Percentiles rank a stretch among this genome's conserved stretches.
phyloP scores from a whole-genome alignment of 2,329 filamentous ascomycete genomes.

The Monosporascus sp. region DNA sequence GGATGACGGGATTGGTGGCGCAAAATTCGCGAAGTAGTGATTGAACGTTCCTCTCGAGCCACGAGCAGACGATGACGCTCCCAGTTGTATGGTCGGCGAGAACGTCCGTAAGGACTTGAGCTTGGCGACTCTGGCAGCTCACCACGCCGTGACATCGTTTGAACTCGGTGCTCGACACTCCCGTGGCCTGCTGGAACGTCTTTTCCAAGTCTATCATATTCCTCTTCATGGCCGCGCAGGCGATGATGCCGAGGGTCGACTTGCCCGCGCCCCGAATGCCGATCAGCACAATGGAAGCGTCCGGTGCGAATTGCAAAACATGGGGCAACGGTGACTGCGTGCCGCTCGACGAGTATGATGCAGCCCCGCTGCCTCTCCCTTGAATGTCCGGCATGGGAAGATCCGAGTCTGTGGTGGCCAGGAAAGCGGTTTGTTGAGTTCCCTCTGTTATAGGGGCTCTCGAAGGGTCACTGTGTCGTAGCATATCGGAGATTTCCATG shows the following conservation, averaged over 20 bases:
- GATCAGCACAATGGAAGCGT: slow-evolving; percentile 68
- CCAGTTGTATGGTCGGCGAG: slow-evolving; percentile 54
- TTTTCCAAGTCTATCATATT: slow-evolving; percentile 65
- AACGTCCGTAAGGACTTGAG: slow-evolving; percentile 54
- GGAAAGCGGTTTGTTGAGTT: slow-evolving; percentile 1
- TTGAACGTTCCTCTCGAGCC: slow-evolving; percentile 61
- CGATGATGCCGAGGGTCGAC: slow-evolving; percentile 70
- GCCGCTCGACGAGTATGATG: slow-evolving; percentile 7
- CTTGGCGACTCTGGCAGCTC: slow-evolving; percentile 60
- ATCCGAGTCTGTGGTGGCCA: slow-evolving; percentile 12
- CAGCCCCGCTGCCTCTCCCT: neutral
- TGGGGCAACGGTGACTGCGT: slow-evolving; percentile 19
- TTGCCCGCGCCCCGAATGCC: slow-evolving; percentile 72
- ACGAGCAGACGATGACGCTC: slow-evolving; percentile 67
- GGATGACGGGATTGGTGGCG: slow-evolving; percentile 63
- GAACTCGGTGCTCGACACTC: slow-evolving; percentile 57
- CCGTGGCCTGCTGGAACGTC: slow-evolving; percentile 60
- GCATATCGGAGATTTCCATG: too few relatives aligned
- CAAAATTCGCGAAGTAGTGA: slow-evolving; percentile 56
- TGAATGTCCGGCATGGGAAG: neutral
- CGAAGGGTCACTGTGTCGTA: too few relatives aligned
- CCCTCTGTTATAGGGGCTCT: too few relatives aligned
- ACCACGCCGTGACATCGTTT: slow-evolving; percentile 56
- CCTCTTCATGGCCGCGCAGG: slow-evolving; percentile 63
- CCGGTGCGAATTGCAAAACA: slow-evolving; percentile 40